Conservation (phyloP, 805 yeast genomes). For the Soucietia sequanensis region DNA sequence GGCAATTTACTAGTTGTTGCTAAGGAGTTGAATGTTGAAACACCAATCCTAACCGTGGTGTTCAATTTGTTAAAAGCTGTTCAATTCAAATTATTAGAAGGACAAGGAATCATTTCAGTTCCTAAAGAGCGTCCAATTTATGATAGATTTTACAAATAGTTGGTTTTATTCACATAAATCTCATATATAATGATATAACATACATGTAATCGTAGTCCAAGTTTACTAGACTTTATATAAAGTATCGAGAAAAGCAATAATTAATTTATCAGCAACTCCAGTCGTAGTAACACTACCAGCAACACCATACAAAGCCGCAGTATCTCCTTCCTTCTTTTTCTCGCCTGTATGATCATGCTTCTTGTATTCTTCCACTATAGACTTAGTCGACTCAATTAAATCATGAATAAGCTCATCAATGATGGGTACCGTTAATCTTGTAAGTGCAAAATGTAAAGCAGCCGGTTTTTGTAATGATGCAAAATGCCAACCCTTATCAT, state of each 20-base stretch:
- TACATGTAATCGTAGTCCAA: not conserved
- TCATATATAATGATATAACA: not conserved
- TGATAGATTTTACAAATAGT: not conserved
- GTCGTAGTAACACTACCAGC: slow-evolving; percentile 87
- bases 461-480: slow-evolving; percentile 85
- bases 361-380: not conserved
- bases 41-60: slow-evolving; percentile 20
- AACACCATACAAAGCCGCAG: slow-evolving; percentile 91
- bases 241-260: slow-evolving; percentile 79
- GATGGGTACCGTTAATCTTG: slow-evolving; percentile 62
- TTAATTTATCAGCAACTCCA: slow-evolving; percentile 78
- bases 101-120: slow-evolving; percentile 14
- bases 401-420: slow-evolving; percentile 59
- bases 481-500: slow-evolving; percentile 82
- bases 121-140: slow-evolving; percentile 16
- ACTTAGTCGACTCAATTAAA: slow-evolving; percentile 42
- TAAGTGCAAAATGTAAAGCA: slow-evolving; percentile 88
- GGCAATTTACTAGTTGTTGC: slow-evolving; percentile 22
- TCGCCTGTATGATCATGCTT: slow-evolving; percentile 36
- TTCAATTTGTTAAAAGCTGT: slow-evolving; percentile 20
- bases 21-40: slow-evolving; percentile 13
- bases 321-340: slow-evolving; percentile 41
- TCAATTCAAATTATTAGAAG: slow-evolving; percentile 17
- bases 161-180: not conserved
- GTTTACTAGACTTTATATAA: slow-evolving; percentile 52